phyloP scores from a whole-genome alignment of 306 rosid genomes.

The Sechiopsis laciniata region DNA sequence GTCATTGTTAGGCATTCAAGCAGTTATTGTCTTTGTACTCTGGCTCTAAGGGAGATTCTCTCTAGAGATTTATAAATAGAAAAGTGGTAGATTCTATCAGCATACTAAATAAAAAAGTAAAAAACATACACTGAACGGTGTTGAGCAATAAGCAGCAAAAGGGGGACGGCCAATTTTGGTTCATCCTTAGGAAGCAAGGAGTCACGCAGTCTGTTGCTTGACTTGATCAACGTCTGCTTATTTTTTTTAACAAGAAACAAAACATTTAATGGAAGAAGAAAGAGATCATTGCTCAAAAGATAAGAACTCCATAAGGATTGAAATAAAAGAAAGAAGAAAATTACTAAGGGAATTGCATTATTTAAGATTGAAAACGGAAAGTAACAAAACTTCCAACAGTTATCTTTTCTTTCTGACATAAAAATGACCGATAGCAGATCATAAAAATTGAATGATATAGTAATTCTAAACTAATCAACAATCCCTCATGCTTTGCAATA shows the following conservation, averaged over 20 bases:
- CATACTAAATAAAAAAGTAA: conserved; percentile 12
- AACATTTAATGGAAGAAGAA: neutral
- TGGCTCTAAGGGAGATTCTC: too few relatives aligned
- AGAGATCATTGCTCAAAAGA: neutral
- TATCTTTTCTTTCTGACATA: neutral
- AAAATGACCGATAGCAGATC: neutral
- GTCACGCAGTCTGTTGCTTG: conserved; percentile 83
- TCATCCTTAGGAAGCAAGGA: conserved; percentile 88
- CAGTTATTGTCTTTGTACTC: too few relatives aligned
- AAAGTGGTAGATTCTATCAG: too few relatives aligned
- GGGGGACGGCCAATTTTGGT: conserved; percentile 78
- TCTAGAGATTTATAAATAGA: too few relatives aligned
- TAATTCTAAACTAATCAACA: neutral
- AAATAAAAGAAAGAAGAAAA: neutral
- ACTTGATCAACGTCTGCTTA: conserved; percentile 80
- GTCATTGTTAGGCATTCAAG: too few relatives aligned
- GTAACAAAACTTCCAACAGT: neutral
- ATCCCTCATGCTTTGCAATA: neutral
- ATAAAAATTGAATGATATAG: neutral
- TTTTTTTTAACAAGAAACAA: neutral
- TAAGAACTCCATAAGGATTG: neutral
- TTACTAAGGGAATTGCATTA: conserved; percentile 35
- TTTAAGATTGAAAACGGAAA: neutral
- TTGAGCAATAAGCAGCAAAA: conserved; percentile 85
- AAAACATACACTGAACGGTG: conserved; percentile 88